phyloP scores from a whole-genome alignment of 1,284 basidiomycete genomes.

The Ustilago lituana region DNA sequence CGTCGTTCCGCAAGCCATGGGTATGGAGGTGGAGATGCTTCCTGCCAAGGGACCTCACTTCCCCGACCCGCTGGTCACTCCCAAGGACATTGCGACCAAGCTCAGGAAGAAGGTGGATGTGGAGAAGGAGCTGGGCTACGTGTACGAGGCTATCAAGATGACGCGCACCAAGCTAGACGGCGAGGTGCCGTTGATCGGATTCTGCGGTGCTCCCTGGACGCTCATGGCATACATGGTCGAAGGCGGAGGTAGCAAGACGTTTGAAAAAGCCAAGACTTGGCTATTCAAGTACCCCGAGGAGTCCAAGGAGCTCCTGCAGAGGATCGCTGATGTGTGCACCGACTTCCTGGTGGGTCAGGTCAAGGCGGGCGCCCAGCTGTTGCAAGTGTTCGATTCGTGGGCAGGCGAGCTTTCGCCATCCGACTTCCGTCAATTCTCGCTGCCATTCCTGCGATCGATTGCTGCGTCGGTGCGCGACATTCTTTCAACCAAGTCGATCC shows the following conservation, averaged over 20 bases:
- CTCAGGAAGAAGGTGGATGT: conserved; percentile 65
- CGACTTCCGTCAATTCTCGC: conserved; percentile 64
- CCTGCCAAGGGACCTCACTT: conserved; percentile 65
- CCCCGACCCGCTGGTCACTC: conserved; percentile 60
- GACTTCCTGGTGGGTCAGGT: conserved; percentile 66
- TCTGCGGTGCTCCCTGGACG: conserved; percentile 67
- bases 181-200: conserved; percentile 66
- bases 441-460: conserved; percentile 64
- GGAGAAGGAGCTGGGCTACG: conserved; percentile 66
- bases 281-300: conserved; percentile 65
- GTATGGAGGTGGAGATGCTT: conserved; percentile 66
- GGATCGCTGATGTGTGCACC: conserved; percentile 63
- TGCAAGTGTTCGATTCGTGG: conserved; percentile 68
- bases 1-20: conserved; percentile 67
- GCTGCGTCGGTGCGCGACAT: conserved; percentile 60
- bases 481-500: conserved; percentile 55
- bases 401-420: conserved; percentile 66
- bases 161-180: conserved; percentile 63
- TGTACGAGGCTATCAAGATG: conserved; percentile 62
- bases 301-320: conserved; percentile 60
- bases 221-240: conserved; percentile 68
- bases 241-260: conserved; percentile 64
- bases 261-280: conserved; percentile 66
- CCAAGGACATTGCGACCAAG: conserved; percentile 57
- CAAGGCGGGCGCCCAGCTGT: conserved; percentile 62